Conservation (phyloP, 176 grass and related monocot species). For the Thinopyrum elongatum region DNA sequence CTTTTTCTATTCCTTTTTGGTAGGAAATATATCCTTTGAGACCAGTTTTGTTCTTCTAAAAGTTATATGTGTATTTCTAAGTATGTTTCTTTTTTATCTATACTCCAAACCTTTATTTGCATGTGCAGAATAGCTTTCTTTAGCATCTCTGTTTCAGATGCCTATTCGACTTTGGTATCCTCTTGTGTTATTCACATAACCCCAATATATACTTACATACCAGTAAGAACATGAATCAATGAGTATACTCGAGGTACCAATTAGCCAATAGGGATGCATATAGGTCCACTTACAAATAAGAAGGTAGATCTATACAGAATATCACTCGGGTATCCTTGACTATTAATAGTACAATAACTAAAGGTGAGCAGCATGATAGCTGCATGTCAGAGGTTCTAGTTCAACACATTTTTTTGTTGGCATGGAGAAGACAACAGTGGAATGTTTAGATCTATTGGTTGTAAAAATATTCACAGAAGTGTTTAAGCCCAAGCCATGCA, state of each 20-base stretch:
- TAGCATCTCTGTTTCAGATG: background rate
- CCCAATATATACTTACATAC: background rate
- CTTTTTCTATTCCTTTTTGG: background rate
- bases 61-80: background rate
- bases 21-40: slow-evolving; percentile 16
- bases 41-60: background rate
- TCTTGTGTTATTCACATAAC: background rate
- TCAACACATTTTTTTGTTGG: background rate
- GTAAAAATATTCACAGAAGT: background rate
- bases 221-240: background rate
- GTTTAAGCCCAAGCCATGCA: background rate
- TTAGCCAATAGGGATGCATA: slow-evolving; percentile 7
- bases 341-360: background rate
- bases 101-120: background rate
- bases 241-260: background rate
- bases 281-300: background rate
- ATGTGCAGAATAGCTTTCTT: background rate
- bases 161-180: background rate
- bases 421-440: background rate
- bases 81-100: background rate
- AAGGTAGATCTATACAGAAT: slow-evolving; percentile 13
- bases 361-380: background rate
- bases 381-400: background rate
- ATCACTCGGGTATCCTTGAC: background rate
- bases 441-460: background rate